A percentile compares a stretch with the other conserved stretches of the same genome.
Evolutionary conservation across 1,284 basidiomycete species (phyloP).

Genomic region (Ceratobasidium sp.): DNA sequence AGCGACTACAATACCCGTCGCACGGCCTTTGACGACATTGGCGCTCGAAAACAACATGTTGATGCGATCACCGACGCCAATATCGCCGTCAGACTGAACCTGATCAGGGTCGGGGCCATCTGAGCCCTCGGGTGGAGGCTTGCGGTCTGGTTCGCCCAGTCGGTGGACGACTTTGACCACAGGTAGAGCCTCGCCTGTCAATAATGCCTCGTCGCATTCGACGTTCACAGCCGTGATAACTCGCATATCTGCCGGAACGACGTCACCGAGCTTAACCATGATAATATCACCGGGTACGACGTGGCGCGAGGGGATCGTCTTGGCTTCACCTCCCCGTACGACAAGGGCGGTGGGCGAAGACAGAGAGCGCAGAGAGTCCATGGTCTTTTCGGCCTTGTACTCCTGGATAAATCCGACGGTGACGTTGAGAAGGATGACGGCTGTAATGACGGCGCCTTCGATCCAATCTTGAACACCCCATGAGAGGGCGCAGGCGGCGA

Average conservation of each 20-base stretch:
- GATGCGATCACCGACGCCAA: slow-evolving; percentile 48
- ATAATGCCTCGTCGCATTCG: slow-evolving; percentile 48
- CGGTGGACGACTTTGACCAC: slow-evolving; percentile 46
- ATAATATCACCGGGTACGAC: slow-evolving; percentile 77
- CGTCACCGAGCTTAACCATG: slow-evolving; percentile 69
- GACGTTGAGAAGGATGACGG: slow-evolving; percentile 63
- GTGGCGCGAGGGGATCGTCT: slow-evolving; percentile 68
- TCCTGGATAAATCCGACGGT: slow-evolving; percentile 68
- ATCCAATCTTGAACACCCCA: slow-evolving; percentile 76
- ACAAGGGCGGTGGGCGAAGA: slow-evolving; percentile 73
- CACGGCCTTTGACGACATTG: slow-evolving; percentile 48
- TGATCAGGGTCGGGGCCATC: slow-evolving; percentile 39
- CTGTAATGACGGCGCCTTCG: slow-evolving; percentile 74
- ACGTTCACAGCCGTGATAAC: slow-evolving; percentile 58
- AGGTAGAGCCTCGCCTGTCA: slow-evolving; percentile 49
- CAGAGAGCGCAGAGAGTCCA: slow-evolving; percentile 68
- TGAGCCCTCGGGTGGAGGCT: slow-evolving; percentile 41
- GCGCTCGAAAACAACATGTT: slow-evolving; percentile 49
- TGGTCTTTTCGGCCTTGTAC: slow-evolving; percentile 69
- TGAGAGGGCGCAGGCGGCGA: slow-evolving; percentile 73
- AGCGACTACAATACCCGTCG: slow-evolving; percentile 47
- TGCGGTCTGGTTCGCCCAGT: slow-evolving; percentile 10
- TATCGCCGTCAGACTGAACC: slow-evolving; percentile 28
- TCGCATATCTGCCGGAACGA: slow-evolving; percentile 71
- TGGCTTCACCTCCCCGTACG: slow-evolving; percentile 66